phyloP scores from a whole-genome alignment of 208 protist genomes.

The Kentomonas sorsogonicus region DNA sequence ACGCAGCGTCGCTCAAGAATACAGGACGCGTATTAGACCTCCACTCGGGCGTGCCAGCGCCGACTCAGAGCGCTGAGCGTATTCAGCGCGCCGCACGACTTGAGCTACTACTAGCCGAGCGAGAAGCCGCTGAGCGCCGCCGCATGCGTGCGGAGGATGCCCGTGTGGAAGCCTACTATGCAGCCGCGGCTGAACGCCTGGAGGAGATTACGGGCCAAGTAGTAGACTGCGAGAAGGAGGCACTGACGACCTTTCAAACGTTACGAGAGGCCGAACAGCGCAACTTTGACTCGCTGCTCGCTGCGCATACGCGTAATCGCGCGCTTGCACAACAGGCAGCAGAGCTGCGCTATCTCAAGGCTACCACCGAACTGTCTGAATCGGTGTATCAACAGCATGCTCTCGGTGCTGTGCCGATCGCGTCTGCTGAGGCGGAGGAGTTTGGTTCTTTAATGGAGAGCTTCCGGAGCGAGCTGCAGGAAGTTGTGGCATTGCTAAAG shows the following conservation, averaged over 20 bases:
- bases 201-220: slow-evolving; percentile 16
- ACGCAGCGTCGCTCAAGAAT: no score
- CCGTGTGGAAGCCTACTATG: slow-evolving; percentile 19
- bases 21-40: no score
- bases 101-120: slow-evolving; percentile 25
- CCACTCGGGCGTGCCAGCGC: no score
- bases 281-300: slow-evolving; percentile 20
- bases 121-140: slow-evolving; percentile 23
- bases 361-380: no score
- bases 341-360: no score
- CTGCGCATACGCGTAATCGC: slow-evolving; percentile 12
- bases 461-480: no score
- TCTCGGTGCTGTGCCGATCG: no score
- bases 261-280: slow-evolving; percentile 11
- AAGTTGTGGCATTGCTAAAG: no score
- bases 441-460: no score
- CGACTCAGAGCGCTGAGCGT: slow-evolving; percentile 5
- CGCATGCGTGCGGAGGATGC: slow-evolving; percentile 49
- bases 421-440: no score
- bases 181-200: slow-evolving; percentile 19
- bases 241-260: neutral
- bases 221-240: slow-evolving; percentile 12
- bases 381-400: no score
- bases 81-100: slow-evolving; percentile 26
- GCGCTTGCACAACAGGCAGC: slow-evolving; percentile 20